A percentile compares a stretch with the other conserved stretches of the same genome.
Conservation (phyloP, 257 asterid genomes). For the Primulina huaijiensis region DNA sequence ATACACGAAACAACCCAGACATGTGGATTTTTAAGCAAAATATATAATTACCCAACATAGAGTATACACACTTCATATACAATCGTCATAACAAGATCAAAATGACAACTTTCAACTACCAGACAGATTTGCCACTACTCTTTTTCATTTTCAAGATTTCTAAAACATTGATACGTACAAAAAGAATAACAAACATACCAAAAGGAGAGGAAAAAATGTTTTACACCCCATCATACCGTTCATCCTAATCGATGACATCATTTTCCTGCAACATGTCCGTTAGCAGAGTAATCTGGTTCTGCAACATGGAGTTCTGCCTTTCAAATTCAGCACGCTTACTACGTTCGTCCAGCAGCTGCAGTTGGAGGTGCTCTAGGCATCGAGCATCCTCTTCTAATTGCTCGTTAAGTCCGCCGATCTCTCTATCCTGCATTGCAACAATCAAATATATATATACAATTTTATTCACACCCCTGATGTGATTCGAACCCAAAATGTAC, state of each 20-base stretch:
- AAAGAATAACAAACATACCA: background rate
- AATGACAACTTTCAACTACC: background rate
- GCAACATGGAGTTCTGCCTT: constrained; percentile 75
- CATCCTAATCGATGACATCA: constrained; percentile 48
- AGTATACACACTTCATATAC: background rate
- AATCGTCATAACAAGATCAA: background rate
- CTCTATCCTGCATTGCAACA: constrained; percentile 71
- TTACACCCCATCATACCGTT: constrained; percentile 32
- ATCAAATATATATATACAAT: background rate
- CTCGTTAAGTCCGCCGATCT: constrained; percentile 86
- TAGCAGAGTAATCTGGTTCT: constrained; percentile 76
- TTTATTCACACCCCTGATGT: background rate
- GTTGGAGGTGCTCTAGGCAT: constrained; percentile 81
- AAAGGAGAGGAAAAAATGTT: background rate
- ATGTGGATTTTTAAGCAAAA: background rate
- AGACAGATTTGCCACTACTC: background rate
- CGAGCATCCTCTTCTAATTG: constrained; percentile 85
- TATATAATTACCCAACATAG: background rate
- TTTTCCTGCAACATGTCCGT: constrained; percentile 90
- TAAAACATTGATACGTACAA: background rate
- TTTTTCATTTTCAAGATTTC: background rate
- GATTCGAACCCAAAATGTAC: background rate
- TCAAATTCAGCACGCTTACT: constrained; percentile 86
- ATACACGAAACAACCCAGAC: too few species aligned
- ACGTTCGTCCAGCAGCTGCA: constrained; percentile 87